These are phyloP conservation scores for Colletotrichum gigasporum DNA, from an alignment of 2,329 filamentous ascomycete genomes.

Conservation along the genomic window DNA sequence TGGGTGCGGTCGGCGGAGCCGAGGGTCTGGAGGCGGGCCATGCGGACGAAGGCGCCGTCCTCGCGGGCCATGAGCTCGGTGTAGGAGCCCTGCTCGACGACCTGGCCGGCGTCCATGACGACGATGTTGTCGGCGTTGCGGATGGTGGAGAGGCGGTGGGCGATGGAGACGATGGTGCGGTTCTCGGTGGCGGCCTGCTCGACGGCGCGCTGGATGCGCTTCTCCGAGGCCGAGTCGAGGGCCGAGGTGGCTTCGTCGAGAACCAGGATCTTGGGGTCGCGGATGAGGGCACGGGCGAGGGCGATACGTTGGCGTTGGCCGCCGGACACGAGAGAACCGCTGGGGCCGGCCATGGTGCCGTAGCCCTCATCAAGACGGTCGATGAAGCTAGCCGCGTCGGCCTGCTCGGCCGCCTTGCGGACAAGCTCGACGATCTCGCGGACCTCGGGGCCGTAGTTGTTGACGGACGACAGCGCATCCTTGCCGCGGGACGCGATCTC, in stretches of 20 bases:
- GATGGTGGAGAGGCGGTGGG: slow-evolving; percentile 69
- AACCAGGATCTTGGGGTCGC: slow-evolving; percentile 57
- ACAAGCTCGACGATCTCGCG: slow-evolving; percentile 57
- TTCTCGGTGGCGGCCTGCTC: slow-evolving; percentile 49
- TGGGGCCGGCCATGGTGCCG: slow-evolving; percentile 55
- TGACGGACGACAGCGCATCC: slow-evolving; percentile 34
- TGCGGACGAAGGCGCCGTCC: slow-evolving; percentile 43
- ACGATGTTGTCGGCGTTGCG: slow-evolving; percentile 74
- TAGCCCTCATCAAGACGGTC: slow-evolving; percentile 57
- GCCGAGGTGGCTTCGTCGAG: slow-evolving; percentile 64
- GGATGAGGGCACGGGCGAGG: slow-evolving; percentile 59
- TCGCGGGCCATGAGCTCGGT: slow-evolving; percentile 62
- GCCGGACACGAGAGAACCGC: slow-evolving; percentile 57
- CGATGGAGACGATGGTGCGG: slow-evolving; percentile 73
- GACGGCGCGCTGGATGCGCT: slow-evolving; percentile 53
- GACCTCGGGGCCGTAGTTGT: slow-evolving; percentile 34
- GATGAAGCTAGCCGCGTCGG: slow-evolving; percentile 64
- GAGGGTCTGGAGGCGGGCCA: slow-evolving; percentile 37
- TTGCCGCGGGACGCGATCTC: slow-evolving; percentile 49
- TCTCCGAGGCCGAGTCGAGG: slow-evolving; percentile 60
- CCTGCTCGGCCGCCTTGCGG: slow-evolving; percentile 57
- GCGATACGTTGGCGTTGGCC: slow-evolving; percentile 63
- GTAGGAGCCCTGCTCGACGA: slow-evolving; percentile 73
- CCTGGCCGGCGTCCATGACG: slow-evolving; percentile 68
- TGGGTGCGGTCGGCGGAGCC: slow-evolving; percentile 26